Evolutionary conservation across 108 stramenopile genomes (phyloP).

Genomic region (Cylindrotheca fusiformis): DNA sequence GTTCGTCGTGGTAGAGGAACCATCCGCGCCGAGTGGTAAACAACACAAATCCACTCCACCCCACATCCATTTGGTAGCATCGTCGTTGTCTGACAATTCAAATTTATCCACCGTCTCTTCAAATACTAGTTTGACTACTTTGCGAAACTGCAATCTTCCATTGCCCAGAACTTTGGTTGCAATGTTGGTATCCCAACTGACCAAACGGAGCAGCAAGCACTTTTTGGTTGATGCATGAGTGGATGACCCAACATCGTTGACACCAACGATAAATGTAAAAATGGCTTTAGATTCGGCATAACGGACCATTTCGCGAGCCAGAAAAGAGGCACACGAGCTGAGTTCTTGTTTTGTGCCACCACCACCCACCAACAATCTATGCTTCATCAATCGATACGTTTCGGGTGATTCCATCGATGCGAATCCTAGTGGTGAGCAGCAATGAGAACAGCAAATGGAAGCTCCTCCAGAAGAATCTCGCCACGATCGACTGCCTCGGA

Average conservation of each 20-base stretch:
- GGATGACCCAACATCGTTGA: background rate
- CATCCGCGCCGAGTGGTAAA: slow-evolving; percentile 2
- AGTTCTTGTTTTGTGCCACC: background rate
- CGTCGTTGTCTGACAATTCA: slow-evolving; percentile 1
- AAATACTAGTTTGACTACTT: slow-evolving; percentile 41
- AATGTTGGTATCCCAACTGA: slow-evolving; percentile 74
- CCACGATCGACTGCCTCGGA: slow-evolving; percentile 39
- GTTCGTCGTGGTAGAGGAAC: background rate
- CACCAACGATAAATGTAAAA: slow-evolving; percentile 63
- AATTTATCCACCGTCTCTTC: slow-evolving; percentile 30
- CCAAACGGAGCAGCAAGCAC: slow-evolving; percentile 57
- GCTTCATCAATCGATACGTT: slow-evolving; percentile 72
- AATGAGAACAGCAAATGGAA: slow-evolving; percentile 42
- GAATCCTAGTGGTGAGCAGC: slow-evolving; percentile 67
- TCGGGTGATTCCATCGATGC: slow-evolving; percentile 50
- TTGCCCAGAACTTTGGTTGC: slow-evolving; percentile 21
- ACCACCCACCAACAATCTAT: slow-evolving; percentile 40
- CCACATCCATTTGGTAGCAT: slow-evolving; percentile 50
- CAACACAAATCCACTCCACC: slow-evolving; percentile 76
- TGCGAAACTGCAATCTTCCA: slow-evolving; percentile 11
- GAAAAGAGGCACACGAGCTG: slow-evolving; percentile 51
- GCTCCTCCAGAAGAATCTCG: slow-evolving; percentile 39
- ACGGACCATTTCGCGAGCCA: slow-evolving; percentile 76
- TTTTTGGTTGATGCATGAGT: background rate
- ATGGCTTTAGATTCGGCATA: slow-evolving; percentile 81